Percentiles rank a stretch among this genome's conserved stretches.
phyloP scores from a whole-genome alignment of 2,329 filamentous ascomycete genomes.

The Penicillium janthinellum region DNA sequence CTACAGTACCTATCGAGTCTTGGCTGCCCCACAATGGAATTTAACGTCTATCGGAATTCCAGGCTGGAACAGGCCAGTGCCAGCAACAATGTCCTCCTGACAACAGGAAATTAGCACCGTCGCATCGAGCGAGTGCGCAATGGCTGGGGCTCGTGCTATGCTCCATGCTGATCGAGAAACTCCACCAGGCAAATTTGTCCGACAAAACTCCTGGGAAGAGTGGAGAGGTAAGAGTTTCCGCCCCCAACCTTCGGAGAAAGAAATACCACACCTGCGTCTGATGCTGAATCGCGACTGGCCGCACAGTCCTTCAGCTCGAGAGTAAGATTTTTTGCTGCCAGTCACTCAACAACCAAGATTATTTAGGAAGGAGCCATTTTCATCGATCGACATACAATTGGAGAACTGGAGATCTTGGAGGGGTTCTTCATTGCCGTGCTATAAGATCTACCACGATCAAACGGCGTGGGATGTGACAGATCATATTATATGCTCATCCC shows the following conservation, averaged over 20 bases:
- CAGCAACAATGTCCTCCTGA: conserved; percentile 7
- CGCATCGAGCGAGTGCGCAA: conserved; percentile 11
- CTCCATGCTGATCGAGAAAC: neutral
- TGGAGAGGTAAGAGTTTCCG: neutral
- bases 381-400: neutral
- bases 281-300: neutral
- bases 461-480: neutral
- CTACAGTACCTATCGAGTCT: neutral
- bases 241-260: neutral
- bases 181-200: neutral
- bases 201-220: neutral
- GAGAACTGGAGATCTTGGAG: neutral
- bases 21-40: neutral
- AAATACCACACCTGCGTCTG: neutral
- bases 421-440: neutral
- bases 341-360: neutral
- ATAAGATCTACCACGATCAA: neutral
- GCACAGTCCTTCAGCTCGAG: neutral
- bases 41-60: neutral
- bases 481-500: neutral
- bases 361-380: neutral
- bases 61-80: neutral
- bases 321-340: neutral
- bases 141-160: conserved; percentile 6
- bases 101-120: conserved; percentile 11